Conservation (phyloP, 352 stramenopile genomes). For the Globisporangium cederbergense region DNA sequence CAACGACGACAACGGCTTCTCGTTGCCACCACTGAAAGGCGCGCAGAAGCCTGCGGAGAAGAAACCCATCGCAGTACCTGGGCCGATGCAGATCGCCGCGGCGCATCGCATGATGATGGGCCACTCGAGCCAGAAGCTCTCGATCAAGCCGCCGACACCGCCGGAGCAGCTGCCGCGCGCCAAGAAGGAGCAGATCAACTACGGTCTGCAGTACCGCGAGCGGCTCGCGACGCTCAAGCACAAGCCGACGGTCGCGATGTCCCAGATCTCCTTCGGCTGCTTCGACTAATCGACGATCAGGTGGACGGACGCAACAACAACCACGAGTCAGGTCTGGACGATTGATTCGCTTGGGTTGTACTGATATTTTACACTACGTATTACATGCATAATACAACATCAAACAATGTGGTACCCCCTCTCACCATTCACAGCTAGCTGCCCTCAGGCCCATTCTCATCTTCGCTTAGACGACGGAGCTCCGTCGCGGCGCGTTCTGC, state of each 20-base stretch:
- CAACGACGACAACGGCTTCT: conserved; percentile 26
- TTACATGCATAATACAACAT: conserved; percentile 3
- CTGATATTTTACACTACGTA: conserved; percentile 7
- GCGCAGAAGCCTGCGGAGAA: conserved; percentile 49
- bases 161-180: conserved; percentile 40
- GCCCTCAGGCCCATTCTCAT: no score
- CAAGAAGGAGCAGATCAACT: conserved; percentile 57
- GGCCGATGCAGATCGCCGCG: conserved; percentile 69
- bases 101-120: conserved; percentile 81
- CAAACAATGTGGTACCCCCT: not conserved
- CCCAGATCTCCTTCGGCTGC: conserved; percentile 73
- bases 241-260: conserved; percentile 74
- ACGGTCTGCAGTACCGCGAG: conserved; percentile 78
- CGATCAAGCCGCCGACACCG: conserved; percentile 70
- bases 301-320: not conserved
- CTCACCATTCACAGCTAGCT: not conserved
- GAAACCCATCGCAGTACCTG: conserved; percentile 57
- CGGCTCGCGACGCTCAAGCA: conserved; percentile 67
- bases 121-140: conserved; percentile 79
- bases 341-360: not conserved
- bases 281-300: conserved; percentile 24
- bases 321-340: not conserved
- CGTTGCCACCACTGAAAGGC: conserved; percentile 52
- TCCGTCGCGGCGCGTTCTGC: conserved; percentile 27
- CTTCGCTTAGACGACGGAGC: conserved; percentile 25